These are phyloP conservation scores for Alternaria arborescens DNA, from an alignment of 2,329 filamentous ascomycete species.

Conservation along the genomic window DNA sequence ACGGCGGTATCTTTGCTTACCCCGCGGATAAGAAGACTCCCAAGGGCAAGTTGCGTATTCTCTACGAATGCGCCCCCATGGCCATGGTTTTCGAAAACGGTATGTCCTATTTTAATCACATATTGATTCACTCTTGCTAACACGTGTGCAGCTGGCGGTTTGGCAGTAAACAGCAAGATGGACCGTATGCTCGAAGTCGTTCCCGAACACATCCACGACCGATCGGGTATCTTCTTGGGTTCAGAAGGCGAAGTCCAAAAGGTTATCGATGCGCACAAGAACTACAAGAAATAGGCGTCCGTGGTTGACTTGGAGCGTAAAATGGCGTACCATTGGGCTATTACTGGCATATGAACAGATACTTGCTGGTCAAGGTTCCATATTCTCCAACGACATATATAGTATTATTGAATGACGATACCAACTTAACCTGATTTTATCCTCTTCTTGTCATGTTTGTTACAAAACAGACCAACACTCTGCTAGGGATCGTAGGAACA, in stretches of 20 bases:
- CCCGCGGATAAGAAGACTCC: conserved; percentile 97
- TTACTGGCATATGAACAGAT: conserved; percentile 1
- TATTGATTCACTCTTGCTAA: conserved; percentile 22
- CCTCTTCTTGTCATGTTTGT: neutral
- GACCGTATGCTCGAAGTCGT: conserved; percentile 86
- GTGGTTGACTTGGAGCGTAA: neutral
- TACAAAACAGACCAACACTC: neutral
- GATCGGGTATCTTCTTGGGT: conserved; percentile 94
- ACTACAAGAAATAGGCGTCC: conserved; percentile 50
- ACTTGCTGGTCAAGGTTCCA: neutral
- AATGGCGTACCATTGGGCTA: neutral
- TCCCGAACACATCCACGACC: conserved; percentile 93
- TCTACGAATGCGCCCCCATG: conserved; percentile 99
- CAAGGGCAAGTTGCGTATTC: conserved; percentile 95
- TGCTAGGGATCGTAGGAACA: neutral
- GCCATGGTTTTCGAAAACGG: conserved; percentile 99
- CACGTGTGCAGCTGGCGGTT: conserved; percentile 75
- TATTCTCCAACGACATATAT: neutral
- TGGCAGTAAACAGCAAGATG: conserved; percentile 93
- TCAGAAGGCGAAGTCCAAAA: conserved; percentile 96
- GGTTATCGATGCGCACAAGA: conserved; percentile 83
- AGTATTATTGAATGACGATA: conserved; percentile 9
- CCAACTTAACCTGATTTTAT: neutral
- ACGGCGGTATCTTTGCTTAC: conserved; percentile 97
- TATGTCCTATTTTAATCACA: conserved; percentile 57